These are phyloP conservation scores for Agrocybe praecox DNA, from an alignment of 768 basidiomycete genomes.

Conservation along the genomic window DNA sequence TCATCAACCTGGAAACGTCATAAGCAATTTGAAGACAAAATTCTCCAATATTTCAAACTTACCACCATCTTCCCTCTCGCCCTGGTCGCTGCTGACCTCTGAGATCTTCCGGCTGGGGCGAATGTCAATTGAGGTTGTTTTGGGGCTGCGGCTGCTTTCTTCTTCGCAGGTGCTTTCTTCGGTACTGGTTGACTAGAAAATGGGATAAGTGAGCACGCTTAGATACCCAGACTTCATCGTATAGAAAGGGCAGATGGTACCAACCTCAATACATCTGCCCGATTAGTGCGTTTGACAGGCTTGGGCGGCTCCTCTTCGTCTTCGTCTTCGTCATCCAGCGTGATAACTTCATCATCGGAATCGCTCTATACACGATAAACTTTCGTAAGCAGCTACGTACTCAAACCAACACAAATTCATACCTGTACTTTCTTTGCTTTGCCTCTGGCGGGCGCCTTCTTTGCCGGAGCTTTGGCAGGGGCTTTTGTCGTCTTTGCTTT, in stretches of 20 bases:
- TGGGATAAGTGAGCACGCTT: not conserved
- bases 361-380: constrained; percentile 38
- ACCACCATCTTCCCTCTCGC: constrained; percentile 67
- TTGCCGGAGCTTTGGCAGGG: constrained; percentile 40
- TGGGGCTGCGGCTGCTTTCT: constrained; percentile 54
- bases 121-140: constrained; percentile 67
- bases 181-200: constrained; percentile 34
- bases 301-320: constrained; percentile 48
- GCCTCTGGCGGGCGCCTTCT: constrained; percentile 26
- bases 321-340: constrained; percentile 57
- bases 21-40: too few relatives aligned
- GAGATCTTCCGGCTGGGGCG: constrained; percentile 59
- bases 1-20: too few relatives aligned
- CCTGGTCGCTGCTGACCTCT: constrained; percentile 67
- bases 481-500: constrained; percentile 38
- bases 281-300: constrained; percentile 56
- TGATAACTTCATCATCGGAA: constrained; percentile 51
- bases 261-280: constrained; percentile 69
- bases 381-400: too few relatives aligned
- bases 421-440: constrained; percentile 20
- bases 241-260: constrained; percentile 3
- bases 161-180: constrained; percentile 47
- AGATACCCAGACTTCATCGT: not conserved
- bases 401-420: not conserved
- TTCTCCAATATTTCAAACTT: constrained; percentile 11